Conservation (phyloP, 306 rosid genomes). For the cucumber (Cucumis sativus) region DNA sequence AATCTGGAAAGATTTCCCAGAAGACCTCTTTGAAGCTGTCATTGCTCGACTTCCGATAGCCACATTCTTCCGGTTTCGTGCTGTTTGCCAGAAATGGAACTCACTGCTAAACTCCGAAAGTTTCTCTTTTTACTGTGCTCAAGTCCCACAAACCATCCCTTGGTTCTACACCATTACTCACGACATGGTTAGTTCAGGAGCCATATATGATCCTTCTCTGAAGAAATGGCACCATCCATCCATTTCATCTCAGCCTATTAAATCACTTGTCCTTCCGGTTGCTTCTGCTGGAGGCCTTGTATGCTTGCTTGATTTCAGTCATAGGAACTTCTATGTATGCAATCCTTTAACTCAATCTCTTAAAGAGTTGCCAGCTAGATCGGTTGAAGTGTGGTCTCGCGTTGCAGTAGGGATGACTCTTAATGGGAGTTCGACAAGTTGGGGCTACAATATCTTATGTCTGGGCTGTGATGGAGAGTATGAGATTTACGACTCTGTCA, state of each 20-base stretch:
- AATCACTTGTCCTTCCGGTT: conserved; percentile 50
- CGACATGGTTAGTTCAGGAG: conserved; percentile 61
- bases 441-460: conserved; percentile 75
- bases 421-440: conserved; percentile 30
- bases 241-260: conserved; percentile 39
- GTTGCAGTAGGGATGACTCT: conserved; percentile 73
- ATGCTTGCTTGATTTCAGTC: conserved; percentile 60
- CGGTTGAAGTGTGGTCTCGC: conserved; percentile 62
- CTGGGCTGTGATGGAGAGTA: conserved; percentile 70
- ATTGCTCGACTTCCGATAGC: conserved; percentile 79
- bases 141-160: conserved; percentile 46
- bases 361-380: conserved; percentile 75
- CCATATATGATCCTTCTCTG: conserved; percentile 75
- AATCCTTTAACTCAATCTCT: conserved; percentile 81
- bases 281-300: conserved; percentile 96
- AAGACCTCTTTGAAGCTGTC: conserved; percentile 73
- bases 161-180: conserved; percentile 79
- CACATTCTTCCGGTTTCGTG: conserved; percentile 62
- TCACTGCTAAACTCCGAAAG: conserved; percentile 60
- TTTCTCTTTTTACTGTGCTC: conserved; percentile 54
- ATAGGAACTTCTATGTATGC: conserved; percentile 66
- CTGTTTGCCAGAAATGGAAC: conserved; percentile 77
- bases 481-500: conserved; percentile 64
- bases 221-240: conserved; percentile 83
- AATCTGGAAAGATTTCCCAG: conserved; percentile 81